A percentile compares a stretch with the other conserved stretches of the same genome.
These are phyloP conservation scores for Xylariaceae sp. DNA, from an alignment of 2,329 filamentous ascomycete genomes.

Conservation along the genomic window DNA sequence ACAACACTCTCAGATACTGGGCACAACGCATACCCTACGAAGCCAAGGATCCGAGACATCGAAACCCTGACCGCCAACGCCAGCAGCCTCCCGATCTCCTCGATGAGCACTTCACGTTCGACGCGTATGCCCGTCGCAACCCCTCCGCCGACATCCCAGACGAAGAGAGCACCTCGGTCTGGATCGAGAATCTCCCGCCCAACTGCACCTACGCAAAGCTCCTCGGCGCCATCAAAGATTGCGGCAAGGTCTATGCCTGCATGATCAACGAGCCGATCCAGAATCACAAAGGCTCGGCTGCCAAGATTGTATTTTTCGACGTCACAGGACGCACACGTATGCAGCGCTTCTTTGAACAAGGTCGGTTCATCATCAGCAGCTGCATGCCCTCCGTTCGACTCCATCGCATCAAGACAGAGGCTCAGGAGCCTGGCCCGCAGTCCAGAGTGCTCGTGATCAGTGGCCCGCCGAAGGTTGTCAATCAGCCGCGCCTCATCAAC, in stretches of 20 bases:
- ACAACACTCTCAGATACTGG: no score
- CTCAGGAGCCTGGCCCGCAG: not conserved
- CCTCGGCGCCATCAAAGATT: not conserved
- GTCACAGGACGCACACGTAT: not conserved
- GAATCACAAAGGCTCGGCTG: conserved; percentile 1
- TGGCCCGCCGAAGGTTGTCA: not conserved
- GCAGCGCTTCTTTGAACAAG: not conserved
- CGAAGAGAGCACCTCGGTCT: not conserved
- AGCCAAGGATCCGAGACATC: no score
- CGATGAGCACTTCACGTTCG: not conserved
- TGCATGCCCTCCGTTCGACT: not conserved
- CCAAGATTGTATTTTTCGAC: conserved; percentile 12
- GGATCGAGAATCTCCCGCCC: conserved; percentile 11
- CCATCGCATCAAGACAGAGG: conserved; percentile 1
- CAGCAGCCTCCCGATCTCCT: no score
- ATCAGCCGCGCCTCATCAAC: not conserved
- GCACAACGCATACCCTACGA: no score
- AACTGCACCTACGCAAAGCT: not conserved
- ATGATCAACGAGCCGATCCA: conserved; percentile 1
- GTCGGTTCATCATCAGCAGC: conserved; percentile 1
- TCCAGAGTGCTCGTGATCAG: conserved; percentile 8
- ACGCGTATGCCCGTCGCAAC: not conserved
- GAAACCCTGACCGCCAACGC: no score
- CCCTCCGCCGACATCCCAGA: no score
- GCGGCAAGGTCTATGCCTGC: conserved; percentile 7